phyloP scores from a whole-genome alignment of 2,329 filamentous ascomycete species.

The Knufia petricola region DNA sequence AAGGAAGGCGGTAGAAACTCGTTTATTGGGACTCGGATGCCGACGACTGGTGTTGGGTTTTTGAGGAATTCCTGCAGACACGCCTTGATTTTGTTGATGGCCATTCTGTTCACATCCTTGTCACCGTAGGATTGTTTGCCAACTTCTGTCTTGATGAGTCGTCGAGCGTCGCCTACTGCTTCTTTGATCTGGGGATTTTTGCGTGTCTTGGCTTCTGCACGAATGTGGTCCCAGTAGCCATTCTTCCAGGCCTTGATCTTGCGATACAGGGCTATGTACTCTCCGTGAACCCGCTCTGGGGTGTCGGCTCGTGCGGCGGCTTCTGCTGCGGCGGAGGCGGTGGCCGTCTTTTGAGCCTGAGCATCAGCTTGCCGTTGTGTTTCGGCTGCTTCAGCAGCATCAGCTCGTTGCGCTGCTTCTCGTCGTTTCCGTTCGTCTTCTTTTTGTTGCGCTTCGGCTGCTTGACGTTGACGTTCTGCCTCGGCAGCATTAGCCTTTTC shows the following conservation, averaged over 20 bases:
- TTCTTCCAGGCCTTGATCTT: conserved; percentile 54
- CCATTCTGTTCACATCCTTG: conserved; percentile 50
- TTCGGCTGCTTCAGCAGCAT: conserved; percentile 25
- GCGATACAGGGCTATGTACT: conserved; percentile 52
- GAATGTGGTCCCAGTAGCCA: conserved; percentile 33
- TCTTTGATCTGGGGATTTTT: conserved; percentile 51
- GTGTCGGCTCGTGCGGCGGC: conserved; percentile 22
- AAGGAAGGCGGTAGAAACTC: conserved; percentile 40
- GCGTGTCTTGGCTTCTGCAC: conserved; percentile 47
- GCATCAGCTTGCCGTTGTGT: conserved; percentile 26
- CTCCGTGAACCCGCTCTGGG: conserved; percentile 34
- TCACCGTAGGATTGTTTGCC: conserved; percentile 60
- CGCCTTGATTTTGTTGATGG: conserved; percentile 41
- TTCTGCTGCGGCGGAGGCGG: background rate
- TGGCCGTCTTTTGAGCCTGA: conserved; percentile 24
- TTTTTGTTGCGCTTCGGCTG: conserved; percentile 7
- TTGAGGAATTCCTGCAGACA: conserved; percentile 47
- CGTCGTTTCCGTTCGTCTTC: background rate
- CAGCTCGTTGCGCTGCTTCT: background rate
- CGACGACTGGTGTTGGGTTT: conserved; percentile 41
- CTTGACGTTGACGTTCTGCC: conserved; percentile 23
- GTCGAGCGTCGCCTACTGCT: conserved; percentile 60
- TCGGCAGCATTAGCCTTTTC: conserved; percentile 34
- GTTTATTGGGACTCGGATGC: conserved; percentile 40
- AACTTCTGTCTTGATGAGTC: conserved; percentile 60